Evolutionary conservation across 305 asterid species (phyloP), one percentile per base, ranked within the genome.

Genomic region (Fraxinus latifolia): DNA sequence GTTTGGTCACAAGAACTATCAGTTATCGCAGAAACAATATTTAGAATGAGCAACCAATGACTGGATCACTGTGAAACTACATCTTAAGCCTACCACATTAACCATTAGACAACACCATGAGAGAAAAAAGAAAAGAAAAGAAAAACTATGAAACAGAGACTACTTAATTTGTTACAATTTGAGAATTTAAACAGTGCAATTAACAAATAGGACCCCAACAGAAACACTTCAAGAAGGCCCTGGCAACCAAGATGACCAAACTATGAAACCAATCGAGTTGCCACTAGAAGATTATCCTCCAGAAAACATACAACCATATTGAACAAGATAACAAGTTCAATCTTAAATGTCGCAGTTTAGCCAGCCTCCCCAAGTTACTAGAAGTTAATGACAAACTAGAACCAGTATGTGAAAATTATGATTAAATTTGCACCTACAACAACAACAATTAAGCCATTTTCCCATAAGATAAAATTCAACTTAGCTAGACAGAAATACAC

Each of bases 211-310:
- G 70, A 73, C 42, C 15, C 47, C 47, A 37, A 71, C 72, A 47
- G 5, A 50, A 37, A 23, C 76, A 58, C 65, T 3, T 36, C 36
- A 34, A 36, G 74, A 80, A 85, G 58, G 23, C 32, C 42, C 78
- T 21, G 77, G 39, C 72, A 32, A 70, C 82, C 67, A 33, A 53
- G 37, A 39, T 60, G 27, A 79, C 76, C 42, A 80, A 74, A 76
- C 53, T 21, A 74, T 15, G 71, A 79, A 42, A 82, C 75, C 81
- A 53, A 65, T 80, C 62, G 67, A 36, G 65, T 73, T 77, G 47
- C 39, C 62, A 39, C 29, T 27, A 5, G 50, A 60, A 27, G 77
- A 65, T n/a, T 65, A 72, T 50, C 37, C 78, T 70, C 11, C 12
- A 50, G 78, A 17, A 44, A 82, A 67, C 65, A 71, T 8, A 70